Percentiles rank a stretch among this genome's conserved stretches.
These are phyloP conservation scores for Annulohypoxylon truncatum DNA, from an alignment of 2,329 filamentous ascomycete genomes.

Conservation along the genomic window DNA sequence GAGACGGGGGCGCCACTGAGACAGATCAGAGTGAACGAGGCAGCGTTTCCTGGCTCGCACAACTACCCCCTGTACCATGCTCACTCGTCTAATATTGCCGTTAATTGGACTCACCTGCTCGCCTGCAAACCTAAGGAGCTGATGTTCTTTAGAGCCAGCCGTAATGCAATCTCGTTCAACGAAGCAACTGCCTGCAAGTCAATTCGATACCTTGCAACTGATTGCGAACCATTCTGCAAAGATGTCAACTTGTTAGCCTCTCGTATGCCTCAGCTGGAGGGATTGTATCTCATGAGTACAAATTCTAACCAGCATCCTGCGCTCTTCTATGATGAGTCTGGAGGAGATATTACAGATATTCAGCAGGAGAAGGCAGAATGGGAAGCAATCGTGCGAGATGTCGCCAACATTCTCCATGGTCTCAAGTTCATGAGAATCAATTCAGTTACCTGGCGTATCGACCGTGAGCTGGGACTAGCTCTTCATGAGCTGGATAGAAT, in stretches of 20 bases:
- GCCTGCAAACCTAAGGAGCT: not conserved
- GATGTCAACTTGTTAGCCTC: not conserved
- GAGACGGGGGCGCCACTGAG: not conserved
- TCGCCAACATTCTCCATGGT: not conserved
- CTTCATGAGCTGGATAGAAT: not conserved
- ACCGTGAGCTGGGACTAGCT: not conserved
- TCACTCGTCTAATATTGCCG: not conserved
- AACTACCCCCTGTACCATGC: not conserved
- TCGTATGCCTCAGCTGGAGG: not conserved
- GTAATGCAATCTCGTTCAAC: not conserved
- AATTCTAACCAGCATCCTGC: no score
- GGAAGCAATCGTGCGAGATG: not conserved
- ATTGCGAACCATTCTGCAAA: not conserved
- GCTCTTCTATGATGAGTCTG: not conserved
- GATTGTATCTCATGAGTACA: not conserved
- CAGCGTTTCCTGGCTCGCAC: not conserved
- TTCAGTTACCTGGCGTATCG: not conserved
- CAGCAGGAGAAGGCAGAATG: not conserved
- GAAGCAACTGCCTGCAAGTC: not conserved
- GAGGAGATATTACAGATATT: not conserved
- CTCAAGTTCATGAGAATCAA: not conserved
- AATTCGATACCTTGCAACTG: not conserved
- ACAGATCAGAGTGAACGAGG: not conserved
- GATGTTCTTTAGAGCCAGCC: not conserved
- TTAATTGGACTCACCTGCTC: not conserved